phyloP scores from a whole-genome alignment of 768 basidiomycete genomes.

The Suillus subalutaceus region DNA sequence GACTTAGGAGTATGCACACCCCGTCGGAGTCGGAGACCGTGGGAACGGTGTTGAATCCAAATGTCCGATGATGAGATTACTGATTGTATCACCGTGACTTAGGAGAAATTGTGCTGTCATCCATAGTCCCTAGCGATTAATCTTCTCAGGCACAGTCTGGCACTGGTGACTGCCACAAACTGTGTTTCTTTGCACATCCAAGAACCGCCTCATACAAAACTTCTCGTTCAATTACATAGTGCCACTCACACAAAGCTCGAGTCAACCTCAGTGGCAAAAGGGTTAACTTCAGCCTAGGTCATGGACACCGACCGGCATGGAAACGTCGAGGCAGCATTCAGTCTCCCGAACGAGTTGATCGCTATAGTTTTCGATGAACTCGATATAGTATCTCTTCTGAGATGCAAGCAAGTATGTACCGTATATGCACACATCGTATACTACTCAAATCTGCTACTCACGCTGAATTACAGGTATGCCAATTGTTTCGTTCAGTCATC shows the following conservation, averaged over 20 bases:
- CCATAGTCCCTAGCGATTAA: background rate
- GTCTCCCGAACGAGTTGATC: conserved; percentile 35
- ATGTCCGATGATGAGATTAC: too few species aligned
- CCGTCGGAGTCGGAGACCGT: background rate
- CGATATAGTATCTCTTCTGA: conserved; percentile 31
- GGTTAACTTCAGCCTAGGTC: background rate
- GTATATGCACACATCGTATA: conserved; percentile 5
- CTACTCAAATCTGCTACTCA: background rate
- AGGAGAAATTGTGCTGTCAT: background rate
- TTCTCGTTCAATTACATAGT: background rate
- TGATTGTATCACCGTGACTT: background rate
- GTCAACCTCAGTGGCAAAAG: background rate
- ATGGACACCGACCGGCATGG: background rate
- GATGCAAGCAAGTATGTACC: conserved; percentile 26
- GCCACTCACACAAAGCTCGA: background rate
- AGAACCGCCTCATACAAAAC: too few species aligned
- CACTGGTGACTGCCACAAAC: background rate
- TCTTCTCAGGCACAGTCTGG: background rate
- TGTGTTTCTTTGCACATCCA: background rate
- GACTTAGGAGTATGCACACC: too few species aligned
- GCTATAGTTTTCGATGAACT: conserved; percentile 28
- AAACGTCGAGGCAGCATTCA: conserved; percentile 18
- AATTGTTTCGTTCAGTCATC: conserved; percentile 30
- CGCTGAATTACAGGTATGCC: conserved; percentile 29
- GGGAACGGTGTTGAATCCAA: background rate